Conservation (phyloP, 768 basidiomycete genomes). For the Rhodocollybia butyracea region DNA sequence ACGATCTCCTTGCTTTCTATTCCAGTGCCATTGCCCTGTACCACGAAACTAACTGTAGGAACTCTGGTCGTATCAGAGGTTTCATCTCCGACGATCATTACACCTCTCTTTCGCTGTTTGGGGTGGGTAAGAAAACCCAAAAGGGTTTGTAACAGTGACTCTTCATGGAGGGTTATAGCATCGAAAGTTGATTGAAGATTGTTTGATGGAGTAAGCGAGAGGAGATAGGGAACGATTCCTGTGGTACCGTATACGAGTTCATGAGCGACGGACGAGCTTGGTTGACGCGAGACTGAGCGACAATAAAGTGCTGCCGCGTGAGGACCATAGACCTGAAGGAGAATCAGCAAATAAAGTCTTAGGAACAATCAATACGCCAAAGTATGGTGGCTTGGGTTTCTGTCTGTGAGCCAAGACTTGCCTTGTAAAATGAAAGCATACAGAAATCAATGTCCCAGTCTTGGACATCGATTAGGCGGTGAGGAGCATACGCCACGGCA, state of each 20-base stretch:
- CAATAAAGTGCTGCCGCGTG: constrained; percentile 68
- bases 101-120: constrained; percentile 31
- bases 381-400: too few relatives aligned
- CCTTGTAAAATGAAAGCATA: constrained; percentile 77
- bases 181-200: constrained; percentile 34
- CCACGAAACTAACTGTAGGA: constrained; percentile 72
- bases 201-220: constrained; percentile 49
- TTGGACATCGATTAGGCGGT: constrained; percentile 67
- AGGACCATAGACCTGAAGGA: constrained; percentile 63
- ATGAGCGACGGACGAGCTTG: constrained; percentile 59
- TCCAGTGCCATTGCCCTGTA: constrained; percentile 51
- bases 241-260: not conserved
- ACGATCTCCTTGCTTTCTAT: constrained; percentile 67
- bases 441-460: constrained; percentile 78
- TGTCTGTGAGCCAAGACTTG: too few relatives aligned
- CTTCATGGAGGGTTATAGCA: not conserved
- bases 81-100: constrained; percentile 65
- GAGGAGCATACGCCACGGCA: constrained; percentile 78
- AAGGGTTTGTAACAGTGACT: not conserved
- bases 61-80: constrained; percentile 39
- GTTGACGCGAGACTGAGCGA: constrained; percentile 44
- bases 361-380: too few relatives aligned
- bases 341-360: not conserved
- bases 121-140: not conserved
- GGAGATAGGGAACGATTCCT: constrained; percentile 56